phyloP scores from a whole-genome alignment of 371 early-diverging fungal species.

The Mucor piriformis region DNA sequence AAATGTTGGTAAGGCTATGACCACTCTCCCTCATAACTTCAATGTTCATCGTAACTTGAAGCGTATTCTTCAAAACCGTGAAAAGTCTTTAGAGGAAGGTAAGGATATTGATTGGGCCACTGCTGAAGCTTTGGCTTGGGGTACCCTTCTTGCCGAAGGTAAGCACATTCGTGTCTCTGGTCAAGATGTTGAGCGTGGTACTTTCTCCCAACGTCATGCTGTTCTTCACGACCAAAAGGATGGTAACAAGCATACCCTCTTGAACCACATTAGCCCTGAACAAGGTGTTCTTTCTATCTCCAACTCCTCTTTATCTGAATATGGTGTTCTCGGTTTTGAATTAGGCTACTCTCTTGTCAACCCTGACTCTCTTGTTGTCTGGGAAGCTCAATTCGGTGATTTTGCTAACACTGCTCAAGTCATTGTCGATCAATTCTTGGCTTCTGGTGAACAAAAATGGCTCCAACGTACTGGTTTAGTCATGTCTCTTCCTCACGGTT shows the following conservation, averaged over 20 bases:
- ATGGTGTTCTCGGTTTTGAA: constrained; percentile 95
- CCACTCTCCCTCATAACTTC: constrained; percentile 85
- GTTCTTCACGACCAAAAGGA: constrained; percentile 92
- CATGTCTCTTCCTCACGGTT: constrained; percentile 95
- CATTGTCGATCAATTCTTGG: constrained; percentile 96
- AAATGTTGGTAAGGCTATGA: constrained; percentile 81
- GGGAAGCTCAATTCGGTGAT: constrained; percentile 99
- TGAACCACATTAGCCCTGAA: constrained; percentile 81
- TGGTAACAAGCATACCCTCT: constrained; percentile 70
- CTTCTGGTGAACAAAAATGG: constrained; percentile 97
- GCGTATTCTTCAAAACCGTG: constrained; percentile 83
- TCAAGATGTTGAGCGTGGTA: constrained; percentile 98
- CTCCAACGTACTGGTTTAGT: constrained; percentile 91
- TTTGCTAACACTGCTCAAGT: constrained; percentile 96
- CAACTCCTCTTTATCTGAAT: constrained; percentile 97
- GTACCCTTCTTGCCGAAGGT: constrained; percentile 76
- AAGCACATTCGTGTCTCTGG: constrained; percentile 34
- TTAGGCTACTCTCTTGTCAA: constrained; percentile 93
- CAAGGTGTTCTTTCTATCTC: constrained; percentile 87
- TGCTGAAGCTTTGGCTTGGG: constrained; percentile 95
- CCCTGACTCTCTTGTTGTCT: constrained; percentile 91
- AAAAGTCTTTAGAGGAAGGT: constrained; percentile 77
- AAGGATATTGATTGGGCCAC: constrained; percentile 94
- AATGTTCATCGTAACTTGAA: constrained; percentile 85
- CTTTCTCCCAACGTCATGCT: constrained; percentile 97